These are phyloP conservation scores for Cercospora zeae-maydis DNA, from an alignment of 2,329 filamentous ascomycete species.

Conservation along the genomic window DNA sequence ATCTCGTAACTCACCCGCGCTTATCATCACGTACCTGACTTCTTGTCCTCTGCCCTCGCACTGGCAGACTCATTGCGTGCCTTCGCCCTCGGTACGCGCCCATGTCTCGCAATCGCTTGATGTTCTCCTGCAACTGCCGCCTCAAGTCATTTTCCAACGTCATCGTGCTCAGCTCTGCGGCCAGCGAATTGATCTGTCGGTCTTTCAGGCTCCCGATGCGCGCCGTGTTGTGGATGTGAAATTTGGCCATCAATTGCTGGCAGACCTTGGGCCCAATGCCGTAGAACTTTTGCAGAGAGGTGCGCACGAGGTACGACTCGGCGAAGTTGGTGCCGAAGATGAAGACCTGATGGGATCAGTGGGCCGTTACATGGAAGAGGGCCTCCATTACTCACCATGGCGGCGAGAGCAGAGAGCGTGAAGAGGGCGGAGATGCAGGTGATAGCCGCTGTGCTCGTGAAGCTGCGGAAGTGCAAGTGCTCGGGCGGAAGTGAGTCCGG, in stretches of 20 bases:
- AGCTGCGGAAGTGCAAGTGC: slow-evolving; percentile 1
- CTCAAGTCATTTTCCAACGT: slow-evolving; percentile 87
- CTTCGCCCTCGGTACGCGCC: slow-evolving; percentile 82
- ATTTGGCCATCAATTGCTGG: slow-evolving; percentile 76
- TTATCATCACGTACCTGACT: slow-evolving; percentile 56
- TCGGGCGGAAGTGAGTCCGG: neutral
- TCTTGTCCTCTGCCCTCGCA: slow-evolving; percentile 83
- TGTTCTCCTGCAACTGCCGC: slow-evolving; percentile 76
- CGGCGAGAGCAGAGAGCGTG: neutral
- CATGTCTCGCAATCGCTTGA: slow-evolving; percentile 81
- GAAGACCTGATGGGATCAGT: slow-evolving; percentile 46
- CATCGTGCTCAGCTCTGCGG: slow-evolving; percentile 82
- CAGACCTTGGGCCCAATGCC: slow-evolving; percentile 71
- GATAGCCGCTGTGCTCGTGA: neutral
- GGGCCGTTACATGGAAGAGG: neutral
- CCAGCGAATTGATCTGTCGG: slow-evolving; percentile 76
- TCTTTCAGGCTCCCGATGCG: slow-evolving; percentile 71
- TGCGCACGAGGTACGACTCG: slow-evolving; percentile 69
- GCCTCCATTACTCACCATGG: slow-evolving; percentile 14
- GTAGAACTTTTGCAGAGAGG: slow-evolving; percentile 78
- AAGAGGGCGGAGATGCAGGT: neutral
- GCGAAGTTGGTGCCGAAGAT: slow-evolving; percentile 83
- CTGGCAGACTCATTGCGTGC: slow-evolving; percentile 89
- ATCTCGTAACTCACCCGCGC: neutral
- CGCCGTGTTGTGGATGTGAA: slow-evolving; percentile 80